Evolutionary conservation across 2,329 filamentous ascomycete genomes (phyloP).

Genomic region (Chlorencoelia australis): DNA sequence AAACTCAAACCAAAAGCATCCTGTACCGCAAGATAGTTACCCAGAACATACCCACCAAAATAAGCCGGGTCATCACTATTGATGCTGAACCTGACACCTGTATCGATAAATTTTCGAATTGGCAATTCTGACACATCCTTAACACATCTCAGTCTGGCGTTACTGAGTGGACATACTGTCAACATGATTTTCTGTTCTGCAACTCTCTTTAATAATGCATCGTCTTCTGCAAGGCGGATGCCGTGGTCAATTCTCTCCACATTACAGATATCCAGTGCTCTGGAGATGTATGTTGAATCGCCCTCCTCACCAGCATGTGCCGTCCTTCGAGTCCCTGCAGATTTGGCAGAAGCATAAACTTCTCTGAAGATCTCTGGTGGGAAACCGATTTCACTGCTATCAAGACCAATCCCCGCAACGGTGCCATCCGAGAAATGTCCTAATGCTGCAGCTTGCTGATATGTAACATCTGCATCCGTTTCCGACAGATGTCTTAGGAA

Average conservation of each 20-base stretch:
- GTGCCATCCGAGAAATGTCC: conserved; percentile 41
- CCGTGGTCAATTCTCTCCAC: conserved; percentile 67
- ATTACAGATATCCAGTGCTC: conserved; percentile 50
- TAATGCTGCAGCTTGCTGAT: conserved; percentile 31
- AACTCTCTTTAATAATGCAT: conserved; percentile 46
- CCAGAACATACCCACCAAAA: conserved; percentile 65
- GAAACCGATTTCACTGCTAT: conserved; percentile 50
- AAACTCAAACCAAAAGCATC: conserved; percentile 54
- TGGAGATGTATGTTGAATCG: conserved; percentile 52
- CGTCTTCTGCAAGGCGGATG: conserved; percentile 52
- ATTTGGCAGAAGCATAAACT: conserved; percentile 46
- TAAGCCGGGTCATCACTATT: conserved; percentile 40
- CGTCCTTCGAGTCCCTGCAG: conserved; percentile 49
- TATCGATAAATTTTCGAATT: conserved; percentile 33
- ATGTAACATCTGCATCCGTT: conserved; percentile 40
- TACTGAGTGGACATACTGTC: conserved; percentile 65
- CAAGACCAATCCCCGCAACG: conserved; percentile 55
- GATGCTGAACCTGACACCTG: conserved; percentile 36
- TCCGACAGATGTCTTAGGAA: conserved; percentile 61
- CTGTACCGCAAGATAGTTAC: conserved; percentile 69
- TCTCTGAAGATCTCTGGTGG: conserved; percentile 51
- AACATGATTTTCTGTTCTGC: conserved; percentile 49
- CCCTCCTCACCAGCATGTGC: conserved; percentile 72
- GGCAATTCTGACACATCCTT: conserved; percentile 35
- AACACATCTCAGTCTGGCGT: conserved; percentile 46